Percentiles rank a stretch among this genome's conserved stretches.
phyloP scores from a whole-genome alignment of 2,329 filamentous ascomycete species.

The Chrysoporthe deuterocubensis region DNA sequence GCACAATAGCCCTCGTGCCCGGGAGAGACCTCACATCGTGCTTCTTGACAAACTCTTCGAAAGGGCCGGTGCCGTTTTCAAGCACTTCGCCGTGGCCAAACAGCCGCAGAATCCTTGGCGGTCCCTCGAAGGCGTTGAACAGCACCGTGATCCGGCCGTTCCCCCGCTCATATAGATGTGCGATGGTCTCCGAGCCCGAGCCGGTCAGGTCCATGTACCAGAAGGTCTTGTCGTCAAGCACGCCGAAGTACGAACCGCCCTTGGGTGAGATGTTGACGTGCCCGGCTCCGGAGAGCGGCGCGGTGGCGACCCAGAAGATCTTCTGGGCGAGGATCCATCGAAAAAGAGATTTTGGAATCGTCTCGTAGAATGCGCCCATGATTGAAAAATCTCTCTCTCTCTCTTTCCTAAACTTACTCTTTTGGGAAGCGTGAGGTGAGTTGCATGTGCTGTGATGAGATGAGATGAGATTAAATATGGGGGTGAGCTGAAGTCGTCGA shows the following conservation, averaged over 20 bases:
- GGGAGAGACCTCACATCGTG: constrained; percentile 36
- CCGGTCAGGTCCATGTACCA: constrained; percentile 77
- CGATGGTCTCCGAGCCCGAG: constrained; percentile 76
- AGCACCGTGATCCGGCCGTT: constrained; percentile 76
- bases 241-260: constrained; percentile 66
- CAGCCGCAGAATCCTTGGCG: constrained; percentile 44
- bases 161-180: constrained; percentile 68
- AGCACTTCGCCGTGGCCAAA: constrained; percentile 44
- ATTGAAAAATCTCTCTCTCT: not conserved
- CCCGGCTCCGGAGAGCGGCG: constrained; percentile 63
- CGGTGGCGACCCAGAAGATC: constrained; percentile 77
- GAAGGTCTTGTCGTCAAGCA: constrained; percentile 61
- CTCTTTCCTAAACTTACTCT: not conserved
- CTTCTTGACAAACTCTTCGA: constrained; percentile 41
- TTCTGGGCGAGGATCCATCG: constrained; percentile 70
- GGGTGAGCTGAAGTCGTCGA: not conserved
- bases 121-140: constrained; percentile 58
- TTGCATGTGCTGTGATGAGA: not conserved
- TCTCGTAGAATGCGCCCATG: constrained; percentile 28
- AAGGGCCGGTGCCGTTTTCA: constrained; percentile 39
- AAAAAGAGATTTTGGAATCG: constrained; percentile 57
- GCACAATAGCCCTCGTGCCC: constrained; percentile 42
- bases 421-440: not conserved
- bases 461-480: not conserved
- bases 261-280: constrained; percentile 82